Evolutionary conservation across 1,284 basidiomycete genomes (phyloP).

Genomic region (Anthracocystis setariae): DNA sequence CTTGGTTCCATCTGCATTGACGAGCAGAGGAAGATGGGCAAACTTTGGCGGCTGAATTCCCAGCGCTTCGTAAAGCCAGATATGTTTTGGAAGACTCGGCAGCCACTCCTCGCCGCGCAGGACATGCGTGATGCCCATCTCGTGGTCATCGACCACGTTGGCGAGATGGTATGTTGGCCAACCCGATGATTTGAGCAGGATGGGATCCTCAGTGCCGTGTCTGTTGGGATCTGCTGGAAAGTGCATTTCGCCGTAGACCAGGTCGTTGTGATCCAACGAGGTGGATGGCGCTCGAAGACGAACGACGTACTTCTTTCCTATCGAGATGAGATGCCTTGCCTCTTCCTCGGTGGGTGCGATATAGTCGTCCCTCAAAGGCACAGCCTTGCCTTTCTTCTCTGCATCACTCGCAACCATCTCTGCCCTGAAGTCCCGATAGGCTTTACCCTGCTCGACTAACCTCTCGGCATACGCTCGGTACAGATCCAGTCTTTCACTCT

Average conservation of each 20-base stretch:
- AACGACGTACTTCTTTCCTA: constrained; percentile 83
- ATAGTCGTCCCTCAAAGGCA: constrained; percentile 85
- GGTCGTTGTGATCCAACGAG: constrained; percentile 70
- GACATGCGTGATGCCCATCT: constrained; percentile 96
- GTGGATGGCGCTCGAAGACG: constrained; percentile 71
- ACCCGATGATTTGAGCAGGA: constrained; percentile 88
- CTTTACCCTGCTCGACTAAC: constrained; percentile 84
- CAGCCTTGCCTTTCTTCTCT: constrained; percentile 72
- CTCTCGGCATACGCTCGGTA: constrained; percentile 80
- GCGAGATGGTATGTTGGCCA: constrained; percentile 98
- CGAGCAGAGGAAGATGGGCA: constrained; percentile 87
- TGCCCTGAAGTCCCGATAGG: constrained; percentile 91
- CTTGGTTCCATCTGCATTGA: constrained; percentile 91
- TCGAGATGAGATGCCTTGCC: constrained; percentile 76
- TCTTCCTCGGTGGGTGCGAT: constrained; percentile 82
- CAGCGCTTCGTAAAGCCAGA: constrained; percentile 86
- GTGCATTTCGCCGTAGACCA: constrained; percentile 79
- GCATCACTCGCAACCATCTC: constrained; percentile 73
- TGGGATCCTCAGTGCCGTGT: constrained; percentile 78
- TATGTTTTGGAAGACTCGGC: constrained; percentile 89
- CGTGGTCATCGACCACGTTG: constrained; percentile 92
- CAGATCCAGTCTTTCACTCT: constrained; percentile 88
- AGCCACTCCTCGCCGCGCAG: constrained; percentile 98
- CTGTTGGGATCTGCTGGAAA: constrained; percentile 70
- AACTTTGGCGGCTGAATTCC: constrained; percentile 80